Evolutionary conservation across 2,329 filamentous ascomycete species (phyloP).

Genomic region (Beauveria pseudobassiana): DNA sequence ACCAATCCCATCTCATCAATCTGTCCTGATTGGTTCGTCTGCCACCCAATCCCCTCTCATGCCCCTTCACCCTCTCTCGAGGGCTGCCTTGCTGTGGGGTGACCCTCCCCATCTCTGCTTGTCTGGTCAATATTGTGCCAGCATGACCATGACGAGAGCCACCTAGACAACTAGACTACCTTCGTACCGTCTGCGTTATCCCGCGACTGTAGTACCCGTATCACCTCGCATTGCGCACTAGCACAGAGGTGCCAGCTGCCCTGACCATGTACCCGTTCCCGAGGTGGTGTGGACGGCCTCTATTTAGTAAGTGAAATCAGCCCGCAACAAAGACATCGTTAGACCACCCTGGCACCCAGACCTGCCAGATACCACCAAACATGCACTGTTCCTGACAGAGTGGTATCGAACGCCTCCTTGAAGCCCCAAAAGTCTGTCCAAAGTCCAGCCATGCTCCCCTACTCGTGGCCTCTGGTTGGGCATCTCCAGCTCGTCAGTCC

Average conservation of each 20-base stretch:
- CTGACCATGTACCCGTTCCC: slow-evolving; percentile 1
- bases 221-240: slow-evolving; percentile 4
- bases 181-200: neutral
- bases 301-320: neutral
- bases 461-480: slow-evolving; percentile 1
- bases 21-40: slow-evolving; percentile 1
- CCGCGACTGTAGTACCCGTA: neutral
- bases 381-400: slow-evolving; percentile 8
- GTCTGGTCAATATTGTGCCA: slow-evolving; percentile 1
- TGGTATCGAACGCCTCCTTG: slow-evolving; percentile 5
- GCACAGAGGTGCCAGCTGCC: neutral
- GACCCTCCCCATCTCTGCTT: neutral
- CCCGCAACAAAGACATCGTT: neutral
- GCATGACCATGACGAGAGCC: slow-evolving; percentile 3
- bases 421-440: neutral
- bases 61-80: neutral
- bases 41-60: neutral
- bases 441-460: neutral
- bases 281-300: neutral
- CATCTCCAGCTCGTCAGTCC: slow-evolving; percentile 1
- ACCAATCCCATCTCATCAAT: slow-evolving; percentile 4
- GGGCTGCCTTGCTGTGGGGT: slow-evolving; percentile 8
- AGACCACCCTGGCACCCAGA: neutral
- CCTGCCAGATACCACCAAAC: neutral
- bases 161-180: neutral